A percentile compares a stretch with the other conserved stretches of the same genome.
phyloP scores from a whole-genome alignment of 768 basidiomycete genomes.

The Leccinellum albellum region DNA sequence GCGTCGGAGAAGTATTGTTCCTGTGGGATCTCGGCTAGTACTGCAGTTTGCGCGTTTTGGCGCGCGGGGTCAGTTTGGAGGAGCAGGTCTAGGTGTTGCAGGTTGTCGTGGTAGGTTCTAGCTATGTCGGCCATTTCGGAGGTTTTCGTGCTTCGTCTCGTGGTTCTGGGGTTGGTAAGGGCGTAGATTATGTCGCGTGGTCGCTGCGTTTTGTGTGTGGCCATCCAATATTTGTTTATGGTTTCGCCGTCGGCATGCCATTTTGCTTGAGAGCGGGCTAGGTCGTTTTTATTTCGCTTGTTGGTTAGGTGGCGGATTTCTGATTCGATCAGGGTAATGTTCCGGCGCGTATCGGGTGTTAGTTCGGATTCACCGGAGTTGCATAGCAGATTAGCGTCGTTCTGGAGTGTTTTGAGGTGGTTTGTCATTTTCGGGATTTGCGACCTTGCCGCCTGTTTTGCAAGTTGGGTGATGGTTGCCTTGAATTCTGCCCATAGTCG shows the following conservation, averaged over 20 bases:
- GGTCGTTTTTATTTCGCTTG: too few relatives aligned
- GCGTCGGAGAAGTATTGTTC: not conserved
- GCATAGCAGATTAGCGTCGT: too few relatives aligned
- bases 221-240: conserved; percentile 20
- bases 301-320: too few relatives aligned
- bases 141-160: conserved; percentile 9
- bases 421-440: not conserved
- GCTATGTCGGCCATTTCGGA: conserved; percentile 34
- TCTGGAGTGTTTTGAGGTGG: too few relatives aligned
- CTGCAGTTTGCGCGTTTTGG: accelerated
- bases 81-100: conserved; percentile 13
- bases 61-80: not conserved
- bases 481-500: not conserved
- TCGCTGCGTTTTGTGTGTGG: conserved; percentile 17
- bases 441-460: not conserved
- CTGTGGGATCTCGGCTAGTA: not conserved
- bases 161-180: not conserved
- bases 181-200: not conserved
- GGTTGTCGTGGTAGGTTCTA: not conserved
- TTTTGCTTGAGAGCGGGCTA: not conserved
- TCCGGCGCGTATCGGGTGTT: too few relatives aligned
- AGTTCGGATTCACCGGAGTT: too few relatives aligned
- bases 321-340: too few relatives aligned
- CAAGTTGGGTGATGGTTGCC: accelerated
- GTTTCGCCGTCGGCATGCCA: not conserved